A percentile compares a stretch with the other conserved stretches of the same genome.
phyloP scores from a whole-genome alignment of 768 basidiomycete genomes.

The Phylloporus sp. region DNA sequence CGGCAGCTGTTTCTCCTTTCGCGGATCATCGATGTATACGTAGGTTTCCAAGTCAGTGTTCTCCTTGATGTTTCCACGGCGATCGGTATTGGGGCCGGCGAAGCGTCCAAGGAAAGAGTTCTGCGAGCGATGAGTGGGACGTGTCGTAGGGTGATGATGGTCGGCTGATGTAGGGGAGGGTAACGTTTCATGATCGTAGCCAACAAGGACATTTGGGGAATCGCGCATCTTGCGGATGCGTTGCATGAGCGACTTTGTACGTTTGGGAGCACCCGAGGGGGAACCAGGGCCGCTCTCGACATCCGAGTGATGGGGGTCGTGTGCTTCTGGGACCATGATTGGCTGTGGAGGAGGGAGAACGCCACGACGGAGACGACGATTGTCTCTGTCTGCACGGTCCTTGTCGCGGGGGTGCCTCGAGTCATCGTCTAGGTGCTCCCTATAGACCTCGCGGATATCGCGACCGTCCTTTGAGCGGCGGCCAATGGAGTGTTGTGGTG shows the following conservation, averaged over 20 bases:
- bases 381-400: slow-evolving; percentile 33
- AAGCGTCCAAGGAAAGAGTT: slow-evolving; percentile 78
- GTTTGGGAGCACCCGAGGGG: slow-evolving; percentile 50
- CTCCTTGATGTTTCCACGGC: slow-evolving; percentile 35
- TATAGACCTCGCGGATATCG: slow-evolving; percentile 44
- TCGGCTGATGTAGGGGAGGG: slow-evolving; percentile 42
- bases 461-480: slow-evolving; percentile 46
- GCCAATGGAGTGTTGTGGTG: slow-evolving; percentile 34
- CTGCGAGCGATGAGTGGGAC: slow-evolving; percentile 68
- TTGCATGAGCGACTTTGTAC: slow-evolving; percentile 80
- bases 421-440: slow-evolving; percentile 41
- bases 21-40: slow-evolving; percentile 55
- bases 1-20: slow-evolving; percentile 52
- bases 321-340: slow-evolving; percentile 64
- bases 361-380: slow-evolving; percentile 42
- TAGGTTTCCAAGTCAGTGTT: slow-evolving; percentile 46
- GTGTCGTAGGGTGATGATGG: slow-evolving; percentile 24
- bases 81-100: slow-evolving; percentile 30
- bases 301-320: slow-evolving; percentile 40
- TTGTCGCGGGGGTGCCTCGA: slow-evolving; percentile 26
- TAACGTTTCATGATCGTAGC: slow-evolving; percentile 38
- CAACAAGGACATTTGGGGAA: slow-evolving; percentile 75
- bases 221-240: slow-evolving; percentile 88
- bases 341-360: slow-evolving; percentile 76
- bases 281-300: slow-evolving; percentile 37